These are phyloP conservation scores for Trametes coccinea DNA, from an alignment of 768 basidiomycete species.

Conservation along the genomic window DNA sequence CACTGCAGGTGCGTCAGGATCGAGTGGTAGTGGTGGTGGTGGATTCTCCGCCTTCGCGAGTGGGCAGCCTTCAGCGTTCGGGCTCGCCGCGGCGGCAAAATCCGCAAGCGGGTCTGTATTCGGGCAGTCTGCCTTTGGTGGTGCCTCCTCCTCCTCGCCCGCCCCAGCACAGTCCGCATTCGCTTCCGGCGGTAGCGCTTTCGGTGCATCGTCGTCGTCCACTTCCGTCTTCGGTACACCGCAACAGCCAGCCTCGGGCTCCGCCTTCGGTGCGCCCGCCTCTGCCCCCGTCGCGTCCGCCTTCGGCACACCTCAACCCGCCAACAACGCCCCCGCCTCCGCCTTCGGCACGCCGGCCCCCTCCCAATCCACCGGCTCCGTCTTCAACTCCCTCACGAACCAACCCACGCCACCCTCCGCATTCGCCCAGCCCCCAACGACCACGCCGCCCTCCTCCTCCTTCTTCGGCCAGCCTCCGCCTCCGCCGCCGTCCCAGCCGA, in stretches of 20 bases:
- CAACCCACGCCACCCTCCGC: conserved; percentile 5
- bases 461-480: conserved; percentile 6
- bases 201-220: conserved; percentile 19
- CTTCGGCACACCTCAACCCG: not conserved
- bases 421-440: not conserved
- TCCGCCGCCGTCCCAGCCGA: conserved; percentile 5
- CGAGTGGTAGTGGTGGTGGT: conserved; percentile 18
- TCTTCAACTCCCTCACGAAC: conserved; percentile 24
- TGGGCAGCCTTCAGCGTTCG: conserved; percentile 31
- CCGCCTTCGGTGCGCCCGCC: not conserved
- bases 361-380: conserved; percentile 28
- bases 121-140: conserved; percentile 25
- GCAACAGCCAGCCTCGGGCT: not conserved
- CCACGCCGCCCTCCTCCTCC: conserved; percentile 5
- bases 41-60: conserved; percentile 33
- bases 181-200: conserved; percentile 15
- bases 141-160: conserved; percentile 6
- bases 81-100: conserved; percentile 24
- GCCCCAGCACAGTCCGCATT: conserved; percentile 21
- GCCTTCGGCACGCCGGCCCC: conserved; percentile 19
- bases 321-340: not conserved
- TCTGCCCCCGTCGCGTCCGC: conserved; percentile 6
- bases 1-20: not conserved
- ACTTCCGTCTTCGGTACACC: conserved; percentile 17
- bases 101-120: conserved; percentile 26